Percentiles rank a stretch among this genome's conserved stretches.
phyloP scores from a whole-genome alignment of 495 filamentous ascomycete species.

The Xylaria curta region DNA sequence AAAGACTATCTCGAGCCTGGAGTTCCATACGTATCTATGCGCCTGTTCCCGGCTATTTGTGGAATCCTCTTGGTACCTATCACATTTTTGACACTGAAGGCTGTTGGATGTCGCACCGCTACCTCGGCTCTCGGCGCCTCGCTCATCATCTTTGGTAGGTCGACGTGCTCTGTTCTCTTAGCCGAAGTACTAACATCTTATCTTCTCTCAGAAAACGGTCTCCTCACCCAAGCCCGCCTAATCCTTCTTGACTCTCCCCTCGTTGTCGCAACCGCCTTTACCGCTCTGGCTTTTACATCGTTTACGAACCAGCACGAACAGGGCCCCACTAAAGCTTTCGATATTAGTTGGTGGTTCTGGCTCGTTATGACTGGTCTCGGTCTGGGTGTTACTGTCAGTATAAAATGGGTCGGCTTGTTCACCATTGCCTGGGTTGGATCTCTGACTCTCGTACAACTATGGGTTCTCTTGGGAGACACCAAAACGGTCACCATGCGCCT shows the following conservation, averaged over 20 bases:
- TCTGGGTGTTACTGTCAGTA: conserved; percentile 89
- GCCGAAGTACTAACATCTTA: conserved; percentile 27
- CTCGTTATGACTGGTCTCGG: conserved; percentile 83
- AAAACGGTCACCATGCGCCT: conserved; percentile 82
- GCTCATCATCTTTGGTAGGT: conserved; percentile 86
- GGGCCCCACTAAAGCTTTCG: conserved; percentile 84
- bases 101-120: conserved; percentile 82
- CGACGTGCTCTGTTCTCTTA: conserved; percentile 13
- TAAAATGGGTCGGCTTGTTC: conserved; percentile 99
- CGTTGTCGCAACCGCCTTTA: conserved; percentile 91
- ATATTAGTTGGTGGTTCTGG: conserved; percentile 97
- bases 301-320: conserved; percentile 98
- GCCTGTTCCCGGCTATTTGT: conserved; percentile 85
- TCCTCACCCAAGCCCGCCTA: conserved; percentile 91
- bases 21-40: conserved; percentile 98
- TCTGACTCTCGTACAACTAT: conserved; percentile 89
- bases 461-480: conserved; percentile 89
- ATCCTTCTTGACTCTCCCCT: conserved; percentile 96
- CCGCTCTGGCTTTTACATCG: conserved; percentile 85
- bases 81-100: conserved; percentile 95
- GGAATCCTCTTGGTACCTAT: conserved; percentile 86
- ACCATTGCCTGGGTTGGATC: conserved; percentile 98
- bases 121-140: conserved; percentile 82
- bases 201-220: conserved; percentile 76
- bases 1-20: conserved; percentile 96